Evolutionary conservation across 2,329 filamentous ascomycete genomes (phyloP).

Genomic region (Cercospora sesami): DNA sequence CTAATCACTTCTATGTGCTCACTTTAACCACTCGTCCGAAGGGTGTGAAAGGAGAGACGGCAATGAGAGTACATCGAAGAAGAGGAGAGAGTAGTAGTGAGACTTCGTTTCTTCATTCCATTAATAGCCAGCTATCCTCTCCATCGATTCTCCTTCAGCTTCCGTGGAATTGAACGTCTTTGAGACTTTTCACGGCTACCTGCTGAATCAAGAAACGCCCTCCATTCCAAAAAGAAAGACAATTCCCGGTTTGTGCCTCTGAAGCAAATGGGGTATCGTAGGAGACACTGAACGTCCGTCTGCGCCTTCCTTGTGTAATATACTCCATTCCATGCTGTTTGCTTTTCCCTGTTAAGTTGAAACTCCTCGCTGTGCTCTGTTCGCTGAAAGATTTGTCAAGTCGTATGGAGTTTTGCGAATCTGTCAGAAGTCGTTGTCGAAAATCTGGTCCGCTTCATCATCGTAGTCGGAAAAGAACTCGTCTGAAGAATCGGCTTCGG

Average conservation of each 20-base stretch:
- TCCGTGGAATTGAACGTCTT: background rate
- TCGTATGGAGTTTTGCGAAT: background rate
- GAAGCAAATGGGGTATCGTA: slow-evolving; percentile 5
- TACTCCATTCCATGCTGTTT: background rate
- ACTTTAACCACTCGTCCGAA: too few relatives aligned
- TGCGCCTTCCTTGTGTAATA: background rate
- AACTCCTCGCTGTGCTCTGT: background rate
- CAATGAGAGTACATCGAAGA: too few relatives aligned
- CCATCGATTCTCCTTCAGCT: background rate
- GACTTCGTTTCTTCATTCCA: too few relatives aligned
- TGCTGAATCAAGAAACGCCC: background rate
- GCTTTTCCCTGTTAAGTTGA: background rate
- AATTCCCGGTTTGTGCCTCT: background rate
- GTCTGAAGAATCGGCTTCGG: background rate
- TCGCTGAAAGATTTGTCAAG: background rate
- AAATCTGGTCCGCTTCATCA: background rate
- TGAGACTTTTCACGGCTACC: background rate
- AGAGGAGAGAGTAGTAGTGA: too few relatives aligned
- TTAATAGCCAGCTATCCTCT: too few relatives aligned
- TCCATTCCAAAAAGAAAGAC: background rate
- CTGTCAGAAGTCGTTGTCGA: background rate
- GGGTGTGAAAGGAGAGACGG: too few relatives aligned
- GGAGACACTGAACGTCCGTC: background rate
- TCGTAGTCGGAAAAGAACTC: background rate
- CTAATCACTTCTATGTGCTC: too few relatives aligned